Percentiles rank a stretch among this genome's conserved stretches.
phyloP scores from a whole-genome alignment of 768 basidiomycete species.

The Russula lepida region DNA sequence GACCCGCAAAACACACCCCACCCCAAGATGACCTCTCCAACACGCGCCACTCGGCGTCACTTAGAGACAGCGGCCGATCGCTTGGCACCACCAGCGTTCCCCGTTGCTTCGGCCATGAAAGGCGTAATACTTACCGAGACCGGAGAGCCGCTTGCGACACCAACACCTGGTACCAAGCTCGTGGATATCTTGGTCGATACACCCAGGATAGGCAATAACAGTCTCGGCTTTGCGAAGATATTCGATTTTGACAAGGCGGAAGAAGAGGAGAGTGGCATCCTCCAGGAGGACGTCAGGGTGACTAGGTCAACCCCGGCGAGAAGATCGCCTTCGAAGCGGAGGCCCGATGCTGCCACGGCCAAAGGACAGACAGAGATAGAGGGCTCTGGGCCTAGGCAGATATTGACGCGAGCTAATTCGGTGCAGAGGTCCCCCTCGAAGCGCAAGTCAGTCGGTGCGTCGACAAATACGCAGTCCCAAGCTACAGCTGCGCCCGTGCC shows the following conservation, averaged over 20 bases:
- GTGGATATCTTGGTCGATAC: constrained; percentile 58
- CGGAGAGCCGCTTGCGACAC: constrained; percentile 65
- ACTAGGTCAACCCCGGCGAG: constrained; percentile 26
- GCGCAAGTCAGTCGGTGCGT: constrained; percentile 27
- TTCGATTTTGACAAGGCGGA: constrained; percentile 50
- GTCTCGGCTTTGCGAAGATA: constrained; percentile 65
- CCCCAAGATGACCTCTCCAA: constrained; percentile 20
- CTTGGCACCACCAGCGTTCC: constrained; percentile 22
- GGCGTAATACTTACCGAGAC: constrained; percentile 73
- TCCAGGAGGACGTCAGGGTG: constrained; percentile 22
- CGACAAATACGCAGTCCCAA: constrained; percentile 1
- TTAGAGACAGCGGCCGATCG: constrained; percentile 51
- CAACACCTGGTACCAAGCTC: constrained; percentile 52
- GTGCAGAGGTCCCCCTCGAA: constrained; percentile 38
- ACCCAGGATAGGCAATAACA: constrained; percentile 36
- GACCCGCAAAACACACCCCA: constrained; percentile 25
- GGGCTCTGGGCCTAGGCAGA: neutral
- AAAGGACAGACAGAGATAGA: neutral
- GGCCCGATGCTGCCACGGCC: neutral
- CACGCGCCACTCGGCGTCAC: constrained; percentile 18
- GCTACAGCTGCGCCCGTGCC: constrained; percentile 14
- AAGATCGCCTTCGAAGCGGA: constrained; percentile 32
- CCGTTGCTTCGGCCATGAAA: constrained; percentile 35
- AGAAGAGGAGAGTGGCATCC: constrained; percentile 24
- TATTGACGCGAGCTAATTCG: neutral